Evolutionary conservation across 2,329 filamentous ascomycete genomes (phyloP).

Genomic region (Lecanicillium sp.): DNA sequence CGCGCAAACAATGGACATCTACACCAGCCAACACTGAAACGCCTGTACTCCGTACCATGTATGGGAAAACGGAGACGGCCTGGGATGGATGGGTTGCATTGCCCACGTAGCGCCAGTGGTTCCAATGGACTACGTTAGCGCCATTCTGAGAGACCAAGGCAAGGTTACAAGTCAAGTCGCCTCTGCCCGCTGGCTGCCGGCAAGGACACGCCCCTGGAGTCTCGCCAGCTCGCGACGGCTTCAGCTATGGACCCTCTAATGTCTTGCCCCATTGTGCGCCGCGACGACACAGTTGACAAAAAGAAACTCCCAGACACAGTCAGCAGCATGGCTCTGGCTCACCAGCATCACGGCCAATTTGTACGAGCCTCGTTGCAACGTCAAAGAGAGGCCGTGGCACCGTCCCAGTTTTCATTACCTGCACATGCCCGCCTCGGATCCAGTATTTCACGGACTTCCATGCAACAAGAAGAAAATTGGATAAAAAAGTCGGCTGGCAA

Average conservation of each 20-base stretch:
- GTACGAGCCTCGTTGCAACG: neutral
- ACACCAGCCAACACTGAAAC: neutral
- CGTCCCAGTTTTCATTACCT: slow-evolving; percentile 3
- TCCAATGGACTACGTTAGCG: neutral
- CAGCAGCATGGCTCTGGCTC: too few species aligned
- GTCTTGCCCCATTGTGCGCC: too few species aligned
- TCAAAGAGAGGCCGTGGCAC: neutral
- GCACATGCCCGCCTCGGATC: neutral
- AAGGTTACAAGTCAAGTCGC: too few species aligned
- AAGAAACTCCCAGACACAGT: too few species aligned
- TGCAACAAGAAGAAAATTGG: neutral
- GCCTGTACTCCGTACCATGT: too few species aligned
- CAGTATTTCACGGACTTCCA: neutral
- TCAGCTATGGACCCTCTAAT: too few species aligned
- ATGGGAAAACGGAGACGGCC: too few species aligned
- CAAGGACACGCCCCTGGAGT: too few species aligned
- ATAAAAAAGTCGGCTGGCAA: neutral
- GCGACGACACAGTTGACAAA: too few species aligned
- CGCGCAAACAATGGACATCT: neutral
- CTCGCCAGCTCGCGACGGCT: too few species aligned
- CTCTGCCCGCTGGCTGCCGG: too few species aligned
- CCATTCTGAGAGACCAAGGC: neutral
- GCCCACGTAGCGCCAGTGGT: neutral
- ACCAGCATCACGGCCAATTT: too few species aligned
- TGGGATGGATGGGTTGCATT: slow-evolving; percentile 3